Evolutionary conservation across 2,329 filamentous ascomycete species (phyloP).

Genomic region (Exophiala dermatitidis): DNA sequence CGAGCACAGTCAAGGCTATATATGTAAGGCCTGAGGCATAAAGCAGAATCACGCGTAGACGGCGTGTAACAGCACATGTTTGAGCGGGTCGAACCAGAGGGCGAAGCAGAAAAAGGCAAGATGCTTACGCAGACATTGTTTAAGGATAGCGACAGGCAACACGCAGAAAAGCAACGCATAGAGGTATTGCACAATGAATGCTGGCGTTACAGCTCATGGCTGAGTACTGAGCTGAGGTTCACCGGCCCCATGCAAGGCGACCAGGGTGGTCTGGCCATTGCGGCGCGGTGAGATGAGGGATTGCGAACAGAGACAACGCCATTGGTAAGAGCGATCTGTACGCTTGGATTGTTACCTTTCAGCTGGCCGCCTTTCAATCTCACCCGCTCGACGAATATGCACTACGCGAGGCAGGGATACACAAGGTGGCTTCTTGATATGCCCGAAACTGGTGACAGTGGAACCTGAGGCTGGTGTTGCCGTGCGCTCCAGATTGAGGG

Average conservation of each 20-base stretch:
- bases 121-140: neutral
- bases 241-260: conserved; percentile 1
- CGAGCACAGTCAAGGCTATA: conserved; percentile 8
- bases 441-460: neutral
- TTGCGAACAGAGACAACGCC: neutral
- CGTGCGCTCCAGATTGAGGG: neutral
- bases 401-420: neutral
- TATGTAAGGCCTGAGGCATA: conserved; percentile 1
- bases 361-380: conserved; percentile 2
- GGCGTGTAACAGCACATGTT: too few relatives aligned
- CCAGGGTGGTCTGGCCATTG: conserved; percentile 5
- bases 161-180: conserved; percentile 2
- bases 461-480: neutral
- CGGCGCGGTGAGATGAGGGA: conserved; percentile 7
- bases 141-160: conserved; percentile 7
- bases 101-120: neutral
- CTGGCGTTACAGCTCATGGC: conserved; percentile 11
- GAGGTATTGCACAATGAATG: conserved; percentile 4
- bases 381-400: neutral
- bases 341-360: conserved; percentile 1
- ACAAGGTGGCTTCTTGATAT: neutral
- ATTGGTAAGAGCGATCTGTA: conserved; percentile 5
- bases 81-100: neutral
- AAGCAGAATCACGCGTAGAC: too few relatives aligned
- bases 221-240: conserved; percentile 21